Percentiles rank a stretch among this genome's conserved stretches.
Evolutionary conservation across 371 early-diverging fungal genomes (phyloP).

Genomic region (Mortierella sp.): DNA sequence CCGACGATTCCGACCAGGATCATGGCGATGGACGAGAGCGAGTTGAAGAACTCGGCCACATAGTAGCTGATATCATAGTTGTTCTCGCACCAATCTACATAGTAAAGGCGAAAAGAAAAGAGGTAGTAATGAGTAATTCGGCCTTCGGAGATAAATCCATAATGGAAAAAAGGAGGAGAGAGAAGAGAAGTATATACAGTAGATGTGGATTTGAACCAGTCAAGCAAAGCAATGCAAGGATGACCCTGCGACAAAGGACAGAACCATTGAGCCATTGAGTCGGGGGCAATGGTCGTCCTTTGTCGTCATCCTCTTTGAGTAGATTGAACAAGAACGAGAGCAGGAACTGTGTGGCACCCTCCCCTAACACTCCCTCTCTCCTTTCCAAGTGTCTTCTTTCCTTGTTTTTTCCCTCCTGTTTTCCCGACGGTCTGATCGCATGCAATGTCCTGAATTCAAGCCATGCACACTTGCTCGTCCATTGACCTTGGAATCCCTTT

Average conservation of each 20-base stretch:
- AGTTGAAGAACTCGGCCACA: slow-evolving; percentile 80
- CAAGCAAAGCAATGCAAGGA: no score
- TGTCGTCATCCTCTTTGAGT: no score
- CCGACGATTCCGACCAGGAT: slow-evolving; percentile 69
- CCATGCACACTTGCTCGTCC: background rate
- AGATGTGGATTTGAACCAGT: background rate
- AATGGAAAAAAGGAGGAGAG: background rate
- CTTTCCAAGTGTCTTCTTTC: background rate
- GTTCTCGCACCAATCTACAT: slow-evolving; percentile 76
- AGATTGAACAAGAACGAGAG: background rate
- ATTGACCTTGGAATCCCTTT: background rate
- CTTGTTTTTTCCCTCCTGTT: background rate
- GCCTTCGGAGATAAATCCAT: background rate
- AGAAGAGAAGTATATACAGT: background rate
- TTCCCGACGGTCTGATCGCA: background rate
- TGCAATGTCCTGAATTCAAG: background rate
- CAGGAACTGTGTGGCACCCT: background rate
- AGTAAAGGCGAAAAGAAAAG: slow-evolving; percentile 12
- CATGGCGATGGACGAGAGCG: slow-evolving; percentile 74
- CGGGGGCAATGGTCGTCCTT: no score
- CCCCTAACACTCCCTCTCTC: background rate
- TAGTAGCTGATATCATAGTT: slow-evolving; percentile 71
- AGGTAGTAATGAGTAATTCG: background rate
- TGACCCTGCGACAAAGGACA: no score
- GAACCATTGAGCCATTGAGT: no score